phyloP scores from a whole-genome alignment of 768 basidiomycete genomes.

The Sporobolomyces phaffii region DNA sequence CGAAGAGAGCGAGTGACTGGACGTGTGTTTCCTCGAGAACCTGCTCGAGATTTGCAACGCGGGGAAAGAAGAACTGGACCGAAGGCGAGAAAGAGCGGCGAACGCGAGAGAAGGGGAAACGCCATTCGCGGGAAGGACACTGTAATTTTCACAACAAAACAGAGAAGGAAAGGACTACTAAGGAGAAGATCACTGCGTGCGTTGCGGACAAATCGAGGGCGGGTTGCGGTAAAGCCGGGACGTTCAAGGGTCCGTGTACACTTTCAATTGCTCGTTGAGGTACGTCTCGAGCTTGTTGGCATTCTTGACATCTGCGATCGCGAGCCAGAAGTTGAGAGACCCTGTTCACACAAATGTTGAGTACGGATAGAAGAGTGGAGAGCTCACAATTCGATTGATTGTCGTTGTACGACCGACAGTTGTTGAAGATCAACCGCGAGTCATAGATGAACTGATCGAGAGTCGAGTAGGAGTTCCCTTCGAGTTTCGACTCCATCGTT shows the following conservation, averaged over 20 bases:
- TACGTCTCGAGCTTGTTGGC: slow-evolving; percentile 77
- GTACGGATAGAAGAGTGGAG: neutral
- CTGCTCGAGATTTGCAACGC: no score
- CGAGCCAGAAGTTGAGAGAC: neutral
- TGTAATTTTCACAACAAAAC: neutral
- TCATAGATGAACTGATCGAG: slow-evolving; percentile 72
- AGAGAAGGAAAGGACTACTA: neutral
- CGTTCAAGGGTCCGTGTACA: slow-evolving; percentile 18
- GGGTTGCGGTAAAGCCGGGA: no score
- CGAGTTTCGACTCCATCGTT: slow-evolving; percentile 85
- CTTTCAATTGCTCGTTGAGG: slow-evolving; percentile 50
- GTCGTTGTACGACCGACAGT: slow-evolving; percentile 77
- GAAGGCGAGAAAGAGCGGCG: neutral
- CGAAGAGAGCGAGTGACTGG: neutral
- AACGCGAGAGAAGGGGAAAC: neutral
- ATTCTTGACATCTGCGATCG: slow-evolving; percentile 69
- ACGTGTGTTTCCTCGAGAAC: no score
- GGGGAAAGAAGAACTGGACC: neutral
- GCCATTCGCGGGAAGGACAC: neutral
- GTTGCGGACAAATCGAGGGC: no score
- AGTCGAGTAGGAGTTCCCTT: slow-evolving; percentile 67
- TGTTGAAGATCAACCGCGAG: slow-evolving; percentile 77
- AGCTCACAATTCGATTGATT: slow-evolving; percentile 36
- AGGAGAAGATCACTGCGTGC: no score
- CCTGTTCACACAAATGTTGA: neutral